These are phyloP conservation scores for Epichloe hybrida DNA, from an alignment of 2,329 filamentous ascomycete genomes.

Conservation along the genomic window DNA sequence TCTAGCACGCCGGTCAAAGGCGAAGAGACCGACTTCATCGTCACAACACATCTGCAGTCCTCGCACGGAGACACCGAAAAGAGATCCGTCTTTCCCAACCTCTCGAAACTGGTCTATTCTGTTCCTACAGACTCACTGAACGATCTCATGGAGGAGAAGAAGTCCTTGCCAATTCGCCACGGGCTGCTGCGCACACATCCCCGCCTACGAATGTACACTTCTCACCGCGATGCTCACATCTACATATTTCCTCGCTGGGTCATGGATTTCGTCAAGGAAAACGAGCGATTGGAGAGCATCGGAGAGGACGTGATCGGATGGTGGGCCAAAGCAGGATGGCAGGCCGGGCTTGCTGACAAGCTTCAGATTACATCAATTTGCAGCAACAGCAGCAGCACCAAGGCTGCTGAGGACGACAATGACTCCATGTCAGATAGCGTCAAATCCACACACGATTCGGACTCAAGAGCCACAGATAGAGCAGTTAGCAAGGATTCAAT, in stretches of 20 bases:
- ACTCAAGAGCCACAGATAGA: conserved; percentile 8
- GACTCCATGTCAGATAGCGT: conserved; percentile 17
- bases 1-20: conserved; percentile 63
- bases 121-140: conserved; percentile 83
- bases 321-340: conserved; percentile 94
- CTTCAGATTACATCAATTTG: conserved; percentile 55
- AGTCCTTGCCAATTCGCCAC: conserved; percentile 60
- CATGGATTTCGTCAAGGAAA: conserved; percentile 65
- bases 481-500: not conserved
- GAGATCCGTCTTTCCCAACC: conserved; percentile 50
- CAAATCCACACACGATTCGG: conserved; percentile 14
- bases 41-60: conserved; percentile 53
- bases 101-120: conserved; percentile 72
- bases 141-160: conserved; percentile 65
- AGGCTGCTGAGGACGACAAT: conserved; percentile 24
- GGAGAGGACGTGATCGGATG: conserved; percentile 85
- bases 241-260: conserved; percentile 93
- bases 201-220: conserved; percentile 65
- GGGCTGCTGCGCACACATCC: conserved; percentile 63
- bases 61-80: conserved; percentile 32
- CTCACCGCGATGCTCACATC: conserved; percentile 80
- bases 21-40: conserved; percentile 87
- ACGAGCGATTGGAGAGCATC: conserved; percentile 74
- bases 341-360: conserved; percentile 65
- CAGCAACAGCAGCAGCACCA: conserved; percentile 22